phyloP scores from a whole-genome alignment of 768 basidiomycete species.

The Hysterangium stoloniferum region DNA sequence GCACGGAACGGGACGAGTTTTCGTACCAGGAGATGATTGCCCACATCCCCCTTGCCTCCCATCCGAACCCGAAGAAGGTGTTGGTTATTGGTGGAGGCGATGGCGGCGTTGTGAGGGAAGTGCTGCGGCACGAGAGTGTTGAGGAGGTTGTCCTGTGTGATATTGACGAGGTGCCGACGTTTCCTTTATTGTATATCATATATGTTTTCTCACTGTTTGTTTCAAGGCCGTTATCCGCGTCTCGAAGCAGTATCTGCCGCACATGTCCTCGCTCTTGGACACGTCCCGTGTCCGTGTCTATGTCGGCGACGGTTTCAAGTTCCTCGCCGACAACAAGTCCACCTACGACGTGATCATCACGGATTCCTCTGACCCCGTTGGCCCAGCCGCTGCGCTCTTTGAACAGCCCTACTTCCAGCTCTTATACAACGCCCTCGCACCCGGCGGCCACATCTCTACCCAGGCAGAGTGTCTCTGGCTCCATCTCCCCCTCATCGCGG shows the following conservation, averaged over 20 bases:
- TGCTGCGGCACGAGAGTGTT: slow-evolving; percentile 87
- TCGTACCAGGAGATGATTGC: slow-evolving; percentile 99
- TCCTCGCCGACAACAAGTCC: slow-evolving; percentile 78
- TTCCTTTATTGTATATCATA: neutral
- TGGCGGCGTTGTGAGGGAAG: slow-evolving; percentile 95
- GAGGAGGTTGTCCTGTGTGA: slow-evolving; percentile 93
- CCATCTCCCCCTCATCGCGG: slow-evolving; percentile 79
- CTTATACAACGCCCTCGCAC: slow-evolving; percentile 79
- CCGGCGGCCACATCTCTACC: slow-evolving; percentile 89
- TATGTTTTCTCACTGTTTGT: neutral
- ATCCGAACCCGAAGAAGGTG: slow-evolving; percentile 93
- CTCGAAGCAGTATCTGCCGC: slow-evolving; percentile 86
- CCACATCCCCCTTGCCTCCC: slow-evolving; percentile 90
- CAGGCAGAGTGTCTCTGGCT: slow-evolving; percentile 96
- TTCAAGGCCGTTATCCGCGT: slow-evolving; percentile 96
- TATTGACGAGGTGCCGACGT: slow-evolving; percentile 78
- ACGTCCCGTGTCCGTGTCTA: slow-evolving; percentile 76
- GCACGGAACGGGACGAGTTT: slow-evolving; percentile 97
- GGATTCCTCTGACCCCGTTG: slow-evolving; percentile 96
- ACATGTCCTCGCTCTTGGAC: slow-evolving; percentile 80
- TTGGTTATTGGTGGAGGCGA: slow-evolving; percentile 98
- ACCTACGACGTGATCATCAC: slow-evolving; percentile 98
- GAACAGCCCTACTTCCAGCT: slow-evolving; percentile 96
- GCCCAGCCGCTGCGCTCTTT: slow-evolving; percentile 90
- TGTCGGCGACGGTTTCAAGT: slow-evolving; percentile 96